Base-by-base conservation (phyloP, 371 early-diverging fungal species). In the Furculomyces boomerangus region DNA sequence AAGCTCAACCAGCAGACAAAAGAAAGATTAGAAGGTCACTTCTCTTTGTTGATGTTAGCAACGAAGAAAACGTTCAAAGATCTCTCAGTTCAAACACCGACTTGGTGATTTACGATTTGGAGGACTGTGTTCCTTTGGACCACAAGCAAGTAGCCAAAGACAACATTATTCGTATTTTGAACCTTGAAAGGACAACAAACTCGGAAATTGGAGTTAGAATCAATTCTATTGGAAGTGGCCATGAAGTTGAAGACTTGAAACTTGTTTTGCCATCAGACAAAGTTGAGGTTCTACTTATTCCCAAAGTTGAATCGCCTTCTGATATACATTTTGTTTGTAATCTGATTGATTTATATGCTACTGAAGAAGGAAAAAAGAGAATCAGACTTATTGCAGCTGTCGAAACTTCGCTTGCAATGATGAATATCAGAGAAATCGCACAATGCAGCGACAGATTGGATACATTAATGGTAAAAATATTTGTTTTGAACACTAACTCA, bases 101-200 rank as follows among this genome's bases (percentile, higher is more conserved):
- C 64, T 82, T 83, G 60, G 69, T 90, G 18, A 85, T 89, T 24
- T 88, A 86, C 59, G 93, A 93, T 59, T 72, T 93, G 16, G 93
- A 93, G 59, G 93, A 93, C 64, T 81, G 87, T 30, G 93, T 93
- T 0, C 72, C 89, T 0, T 56, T 78, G 14, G 82, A 78, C 61
- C 75, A 82, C 50, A 93, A 91, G 57, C 83, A 80, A 8, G 70
- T 70, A 32, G 89, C 90, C 16, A 74, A 90, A 30, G 62, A 77
- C 53, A 70, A 80, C 67, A 79, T 90, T 0, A 77, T 81, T 51
- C 72, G 79, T 57, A 86, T 86, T 22, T 67, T 86, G 27, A 77
- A 41, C 16, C 41, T 63, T 37, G 46, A 22, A 27, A 30, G 50
- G 44, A 13, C 24, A 55, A 76, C 75, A 10, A 75, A 72, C 28